Evolutionary conservation across 805 yeast species (phyloP), one percentile per base, ranked within the genome.

Genomic region (Monosporozyma siamensis): DNA sequence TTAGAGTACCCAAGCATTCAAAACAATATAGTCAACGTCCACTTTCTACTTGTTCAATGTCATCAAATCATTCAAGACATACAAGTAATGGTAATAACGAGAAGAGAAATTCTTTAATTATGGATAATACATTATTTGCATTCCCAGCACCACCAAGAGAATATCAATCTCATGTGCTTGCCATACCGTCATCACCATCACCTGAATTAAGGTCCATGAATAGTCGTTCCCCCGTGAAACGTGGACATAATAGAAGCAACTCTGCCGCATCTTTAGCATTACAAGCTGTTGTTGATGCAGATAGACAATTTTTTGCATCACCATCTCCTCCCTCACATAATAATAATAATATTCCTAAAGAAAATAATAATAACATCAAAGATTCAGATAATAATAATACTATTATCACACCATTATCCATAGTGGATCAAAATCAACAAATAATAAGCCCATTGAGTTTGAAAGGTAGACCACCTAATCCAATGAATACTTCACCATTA

Each of bases 231-330:
- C 56, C 58, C 15, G 43, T 48, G 10, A 46, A 45, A 30, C 22
- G 25, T 8, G 49, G 57, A 12, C 71, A 68, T 46, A 54, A 53
- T 36, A 65, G 72, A 57, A 63, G 61, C 21, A 62, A 63, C 37
- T 68, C 72, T 8, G 68, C 83, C 2, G 89, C 87, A 3, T 76
- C 84, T 29, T 55, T 70, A 47, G 89, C 82, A 8, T 65, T 82
- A 45, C 84, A 81, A 55, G 88, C 88, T 0, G 82, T 82, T 41
- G 87, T 78, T 11, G 76, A 78, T 46, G 84, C 83, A 7, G 80
- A 75, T 31, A 44, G 54, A 38, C 57, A 61, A 20, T 42, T 47
- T 31, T 39, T 48, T 37, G 25, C 25, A 23, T 29, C 32, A 29
- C 25, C 25, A 22, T n/a, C 17, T 26, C 39, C 14, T 25, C 22